Base-by-base conservation (phyloP, 2,329 filamentous ascomycete species). In the Fusarium bulbicola region DNA sequence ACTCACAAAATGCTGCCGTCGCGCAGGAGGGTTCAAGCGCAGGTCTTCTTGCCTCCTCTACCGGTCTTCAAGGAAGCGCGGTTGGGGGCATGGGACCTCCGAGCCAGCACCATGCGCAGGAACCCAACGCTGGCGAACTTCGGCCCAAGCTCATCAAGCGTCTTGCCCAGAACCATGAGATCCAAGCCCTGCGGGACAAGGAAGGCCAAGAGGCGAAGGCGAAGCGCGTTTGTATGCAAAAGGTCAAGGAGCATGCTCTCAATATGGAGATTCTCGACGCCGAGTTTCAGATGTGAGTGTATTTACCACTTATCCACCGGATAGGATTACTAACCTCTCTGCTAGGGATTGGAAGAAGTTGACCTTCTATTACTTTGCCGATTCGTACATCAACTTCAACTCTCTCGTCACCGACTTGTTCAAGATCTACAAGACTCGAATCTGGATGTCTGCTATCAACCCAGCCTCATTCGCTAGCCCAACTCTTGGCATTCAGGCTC, bases 361-460 rank as follows among this genome's bases (percentile, higher is more conserved):
- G 63, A 99, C 97, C 0, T 98, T 98, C 83, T 99, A 98, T 85
- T 99, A 98, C 84, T 99, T 98, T 81, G 95, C 96, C 60, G 95
- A 98, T 79, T 91, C 94, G 1, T 99, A 99, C 81, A 97, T 99
- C 86, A 98, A 98, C 84, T 99, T 99, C 88, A 99, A 99, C 81
- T 94, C 94, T 5, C 90, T 99, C 21, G 96, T 99, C 59, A 97
- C 95, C 0, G 96, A 99, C 80, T 87, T 99, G 18, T 99, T 98
- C 89, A 98, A 98, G 84, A 95, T 98, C 71, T 99, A 98, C 88
- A 99, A 99, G 86, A 97, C 95, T 28, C 91, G 97, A 76, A 99
- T 99, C 78, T 99, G 96, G 96, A 97, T 99, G 94, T 98, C 95
- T 9, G 96, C 96, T 8, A 97, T 99, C 82, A 99, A 99, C 80